Percentiles rank a stretch among this genome's conserved stretches.
Conservation (phyloP, 768 basidiomycete species). For the Nidularia pulvinata region DNA sequence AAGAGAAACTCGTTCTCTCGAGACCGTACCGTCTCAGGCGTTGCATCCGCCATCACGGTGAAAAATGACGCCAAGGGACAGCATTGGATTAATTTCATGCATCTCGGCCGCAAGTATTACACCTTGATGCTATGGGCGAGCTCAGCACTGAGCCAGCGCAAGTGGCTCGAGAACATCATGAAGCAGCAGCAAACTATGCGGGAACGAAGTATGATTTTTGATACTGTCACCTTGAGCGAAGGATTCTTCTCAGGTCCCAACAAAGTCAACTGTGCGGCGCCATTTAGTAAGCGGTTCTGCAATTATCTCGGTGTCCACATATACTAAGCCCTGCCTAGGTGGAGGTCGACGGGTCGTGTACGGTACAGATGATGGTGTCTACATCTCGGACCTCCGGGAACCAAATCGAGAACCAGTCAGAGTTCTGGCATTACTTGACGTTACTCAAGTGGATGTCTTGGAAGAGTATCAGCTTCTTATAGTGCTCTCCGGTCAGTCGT, state of each 20-base stretch:
- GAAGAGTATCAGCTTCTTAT: slow-evolving; percentile 96
- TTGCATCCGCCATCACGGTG: slow-evolving; percentile 46
- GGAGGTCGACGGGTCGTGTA: slow-evolving; percentile 87
- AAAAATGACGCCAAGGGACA: slow-evolving; percentile 77
- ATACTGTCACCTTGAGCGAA: slow-evolving; percentile 81
- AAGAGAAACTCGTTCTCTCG: slow-evolving; percentile 43
- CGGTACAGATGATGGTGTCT: slow-evolving; percentile 98
- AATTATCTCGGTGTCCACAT: not conserved
- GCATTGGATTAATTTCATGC: slow-evolving; percentile 90
- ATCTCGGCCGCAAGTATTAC: slow-evolving; percentile 93
- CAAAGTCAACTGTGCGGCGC: slow-evolving; percentile 91
- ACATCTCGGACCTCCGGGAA: slow-evolving; percentile 86
- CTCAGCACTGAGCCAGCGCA: slow-evolving; percentile 81
- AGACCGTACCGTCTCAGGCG: slow-evolving; percentile 29
- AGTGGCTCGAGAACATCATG: slow-evolving; percentile 92
- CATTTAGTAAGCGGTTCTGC: slow-evolving; percentile 67
- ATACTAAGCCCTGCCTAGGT: slow-evolving; percentile 41
- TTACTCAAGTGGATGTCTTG: slow-evolving; percentile 93
- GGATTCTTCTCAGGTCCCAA: slow-evolving; percentile 86
- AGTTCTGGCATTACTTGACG: slow-evolving; percentile 86
- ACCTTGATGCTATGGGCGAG: slow-evolving; percentile 90
- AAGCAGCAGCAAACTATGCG: slow-evolving; percentile 88
- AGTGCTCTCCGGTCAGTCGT: slow-evolving; percentile 87
- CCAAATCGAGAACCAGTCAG: slow-evolving; percentile 81
- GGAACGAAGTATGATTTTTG: slow-evolving; percentile 86